Evolutionary conservation across 805 yeast species (phyloP), one percentile per base, ranked within the genome.

Genomic region (Wickerhamiella siamensis): DNA sequence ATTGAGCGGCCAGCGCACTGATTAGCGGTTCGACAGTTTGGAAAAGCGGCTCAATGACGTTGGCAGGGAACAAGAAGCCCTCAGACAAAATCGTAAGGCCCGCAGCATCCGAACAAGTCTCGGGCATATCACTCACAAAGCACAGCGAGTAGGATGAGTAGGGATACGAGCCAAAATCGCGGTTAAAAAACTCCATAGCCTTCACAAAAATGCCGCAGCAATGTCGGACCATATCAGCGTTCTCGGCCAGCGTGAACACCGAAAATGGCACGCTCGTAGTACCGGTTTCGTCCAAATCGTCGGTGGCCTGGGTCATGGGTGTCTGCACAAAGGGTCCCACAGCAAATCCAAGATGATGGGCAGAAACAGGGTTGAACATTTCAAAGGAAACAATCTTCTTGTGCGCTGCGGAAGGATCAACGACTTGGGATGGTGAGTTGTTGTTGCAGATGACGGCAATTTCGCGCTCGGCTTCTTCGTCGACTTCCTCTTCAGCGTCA

Each of bases 301-400:
- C 65, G 35, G 69, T 72, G 20, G 26, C 21, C 2, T 41, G 22
- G 5, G 75, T 58, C 24, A 84, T 52, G 0, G 75, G 72, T 2
- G 75, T 63, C 41, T 72, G 72, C 33, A 77, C 77, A 57, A 88
- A 91, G 2, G 94, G 79, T 0, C 97, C 98, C 3, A 86, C 73
- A 0, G 94, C 87, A 78, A 94, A 91, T 0, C 97, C 97, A 17
- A 91, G 68, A 59, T 88, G 96, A 51, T 87, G 96, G 1, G 98
- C 83, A 31, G 94, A 79, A 1, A 84, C 80, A 1, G 97, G 95
- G 42, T 78, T 82, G 54, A 77, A 78, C 6, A 83, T 64, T 14
- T 78, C 75, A 67, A 77, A 88, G 17, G 75, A 68, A 39, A 74
- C 84, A 1, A 78, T 67, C 51, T 86, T 88, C 55, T 83, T 83